Evolutionary conservation across 306 rosid species (phyloP), one percentile per base, ranked within the genome.

Genomic region (Alnus glutinosa): DNA sequence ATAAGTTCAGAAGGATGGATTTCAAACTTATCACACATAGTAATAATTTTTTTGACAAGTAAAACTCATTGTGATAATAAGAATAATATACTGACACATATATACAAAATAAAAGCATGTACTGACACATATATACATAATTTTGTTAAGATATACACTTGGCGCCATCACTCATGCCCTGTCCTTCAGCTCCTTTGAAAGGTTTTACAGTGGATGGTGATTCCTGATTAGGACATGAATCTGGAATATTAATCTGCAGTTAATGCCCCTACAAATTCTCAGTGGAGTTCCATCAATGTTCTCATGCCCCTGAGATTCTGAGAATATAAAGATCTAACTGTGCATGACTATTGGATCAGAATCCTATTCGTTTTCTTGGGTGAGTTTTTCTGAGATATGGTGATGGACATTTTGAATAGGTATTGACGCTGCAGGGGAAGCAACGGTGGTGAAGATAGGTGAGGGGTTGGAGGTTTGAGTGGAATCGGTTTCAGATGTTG

Each of bases 211-310:
- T 1, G 28, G 1, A 19, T 14, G 15, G 14, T 10, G 16, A 34
- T 36, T 64, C 13, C 12, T 0, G 4, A 36, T 64, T 48, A 0
- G 7, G 19, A 64, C 70, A 63, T 3, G 14, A 64, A 7, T 7
- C 70, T 64, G 70, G 48, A 64, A 36, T 37, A 46, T 64, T 37
- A 34, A 64, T 34, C 70, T 64, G 47, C 42, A 34, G 70, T 34
- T 34, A 16, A 64, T 64, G 19, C 28, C 36, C 19, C 46, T 5
- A 42, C 44, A 42, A 42, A 59, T 59, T 30, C 39, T 59, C 39
- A 23, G 16, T 28, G 14, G 37, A 59, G 67, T 55, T 47, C 61
- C 76, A 13, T 18, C 75, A 13, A 58, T 57, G 9, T 39, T 77
- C 32, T 68, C 48, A 2, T 34, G 36, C 70, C 70, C 48, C 70